Evolutionary conservation across 495 filamentous ascomycete species (phyloP).

Genomic region (Lentithecium fluviatile): DNA sequence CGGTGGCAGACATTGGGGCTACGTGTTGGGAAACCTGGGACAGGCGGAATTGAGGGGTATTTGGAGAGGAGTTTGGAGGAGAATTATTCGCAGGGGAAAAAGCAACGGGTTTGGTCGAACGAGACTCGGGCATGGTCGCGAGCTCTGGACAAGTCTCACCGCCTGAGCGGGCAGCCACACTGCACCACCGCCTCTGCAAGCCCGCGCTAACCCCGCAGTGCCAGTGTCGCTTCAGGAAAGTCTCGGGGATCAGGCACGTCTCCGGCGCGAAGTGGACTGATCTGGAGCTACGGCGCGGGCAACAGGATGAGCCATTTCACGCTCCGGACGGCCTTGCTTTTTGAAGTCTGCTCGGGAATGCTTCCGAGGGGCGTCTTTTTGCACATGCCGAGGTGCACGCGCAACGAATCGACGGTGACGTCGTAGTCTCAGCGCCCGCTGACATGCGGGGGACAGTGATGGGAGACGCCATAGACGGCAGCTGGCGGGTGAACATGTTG

Average conservation of each 20-base stretch:
- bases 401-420: neutral
- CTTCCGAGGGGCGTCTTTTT: neutral
- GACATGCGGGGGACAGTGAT: neutral
- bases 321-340: neutral
- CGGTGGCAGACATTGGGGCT: constrained; percentile 48
- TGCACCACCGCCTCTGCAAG: neutral
- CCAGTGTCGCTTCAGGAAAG: too few species aligned
- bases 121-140: constrained; percentile 22
- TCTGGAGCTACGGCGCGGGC: neutral
- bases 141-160: constrained; percentile 19
- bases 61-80: constrained; percentile 10
- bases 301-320: neutral
- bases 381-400: neutral
- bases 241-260: constrained; percentile 16
- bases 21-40: constrained; percentile 56
- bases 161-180: constrained; percentile 18
- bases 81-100: neutral
- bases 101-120: neutral
- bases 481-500: neutral
- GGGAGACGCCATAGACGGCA: neutral
- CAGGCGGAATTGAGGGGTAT: constrained; percentile 41
- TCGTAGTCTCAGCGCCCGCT: neutral
- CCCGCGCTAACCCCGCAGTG: constrained; percentile 15
- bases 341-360: neutral
- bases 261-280: neutral